Evolutionary conservation across 2,329 filamentous ascomycete species (phyloP).

Genomic region (Achaetomium macrosporum): DNA sequence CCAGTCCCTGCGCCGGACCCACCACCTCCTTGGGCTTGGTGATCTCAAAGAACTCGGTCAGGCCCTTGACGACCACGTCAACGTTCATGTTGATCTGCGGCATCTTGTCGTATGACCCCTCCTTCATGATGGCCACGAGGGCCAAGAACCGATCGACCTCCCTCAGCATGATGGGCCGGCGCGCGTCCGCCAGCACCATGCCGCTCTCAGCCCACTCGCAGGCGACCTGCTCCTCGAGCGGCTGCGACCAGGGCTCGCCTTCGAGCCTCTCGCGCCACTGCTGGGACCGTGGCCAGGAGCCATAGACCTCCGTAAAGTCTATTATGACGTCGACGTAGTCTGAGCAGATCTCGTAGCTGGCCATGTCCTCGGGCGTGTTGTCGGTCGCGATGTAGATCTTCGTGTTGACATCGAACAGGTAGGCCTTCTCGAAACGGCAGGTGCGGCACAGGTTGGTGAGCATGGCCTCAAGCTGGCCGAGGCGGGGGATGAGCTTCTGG

Average conservation of each 20-base stretch:
- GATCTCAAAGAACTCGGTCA: conserved; percentile 73
- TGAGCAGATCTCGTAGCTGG: conserved; percentile 95
- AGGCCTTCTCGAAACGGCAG: conserved; percentile 95
- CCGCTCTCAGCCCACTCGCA: conserved; percentile 62
- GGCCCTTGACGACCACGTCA: conserved; percentile 70
- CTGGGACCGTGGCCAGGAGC: conserved; percentile 58
- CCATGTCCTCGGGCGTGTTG: conserved; percentile 86
- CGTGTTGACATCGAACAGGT: conserved; percentile 93
- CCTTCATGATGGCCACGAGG: conserved; percentile 80
- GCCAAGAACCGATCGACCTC: conserved; percentile 71
- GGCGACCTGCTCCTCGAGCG: conserved; percentile 59
- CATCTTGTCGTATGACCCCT: conserved; percentile 78
- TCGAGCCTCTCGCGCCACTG: conserved; percentile 52
- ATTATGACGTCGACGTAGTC: conserved; percentile 99
- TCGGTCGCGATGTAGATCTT: conserved; percentile 99
- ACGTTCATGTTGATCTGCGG: conserved; percentile 84
- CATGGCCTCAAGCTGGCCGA: conserved; percentile 87
- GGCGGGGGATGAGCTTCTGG: conserved; percentile 89
- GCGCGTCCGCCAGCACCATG: conserved; percentile 59
- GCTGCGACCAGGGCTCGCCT: conserved; percentile 54
- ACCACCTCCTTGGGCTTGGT: conserved; percentile 47
- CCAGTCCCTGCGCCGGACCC: background rate
- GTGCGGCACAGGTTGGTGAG: conserved; percentile 91
- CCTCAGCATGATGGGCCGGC: conserved; percentile 59
- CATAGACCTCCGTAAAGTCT: conserved; percentile 93